Percentiles rank a stretch among this genome's conserved stretches.
Conservation (phyloP, 805 yeast genomes). For the Wickerhamomyces hampshirensis region DNA sequence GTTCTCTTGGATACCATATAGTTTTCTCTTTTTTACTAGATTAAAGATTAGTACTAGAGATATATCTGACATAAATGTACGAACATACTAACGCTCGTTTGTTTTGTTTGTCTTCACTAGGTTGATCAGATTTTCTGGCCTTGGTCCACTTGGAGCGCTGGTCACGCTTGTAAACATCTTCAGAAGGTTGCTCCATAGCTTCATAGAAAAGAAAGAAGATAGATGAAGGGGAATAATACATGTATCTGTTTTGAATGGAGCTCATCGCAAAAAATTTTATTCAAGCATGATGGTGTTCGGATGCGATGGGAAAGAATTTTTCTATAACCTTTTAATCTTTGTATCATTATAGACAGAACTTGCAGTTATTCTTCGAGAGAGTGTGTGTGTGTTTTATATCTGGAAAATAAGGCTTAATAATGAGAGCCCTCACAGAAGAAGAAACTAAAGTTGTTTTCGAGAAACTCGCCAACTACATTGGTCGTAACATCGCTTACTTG, state of each 20-base stretch:
- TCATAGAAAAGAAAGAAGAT: too few relatives aligned
- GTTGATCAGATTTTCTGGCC: slow-evolving; percentile 24
- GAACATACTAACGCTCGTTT: slow-evolving; percentile 27
- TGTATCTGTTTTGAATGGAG: too few relatives aligned
- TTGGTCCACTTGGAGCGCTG: slow-evolving; percentile 32
- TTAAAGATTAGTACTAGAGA: too few relatives aligned
- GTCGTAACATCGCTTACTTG: slow-evolving; percentile 86
- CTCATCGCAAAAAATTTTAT: not conserved
- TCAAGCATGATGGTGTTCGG: not conserved
- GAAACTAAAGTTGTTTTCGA: slow-evolving; percentile 96
- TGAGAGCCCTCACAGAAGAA: slow-evolving; percentile 96
- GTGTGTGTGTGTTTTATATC: too few relatives aligned
- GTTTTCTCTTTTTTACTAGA: not conserved
- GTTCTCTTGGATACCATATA: slow-evolving; percentile 6
- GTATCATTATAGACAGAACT: too few relatives aligned
- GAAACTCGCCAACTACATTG: slow-evolving; percentile 92
- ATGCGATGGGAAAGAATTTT: not conserved
- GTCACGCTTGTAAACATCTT: slow-evolving; percentile 36
- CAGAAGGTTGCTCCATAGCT: slow-evolving; percentile 31
- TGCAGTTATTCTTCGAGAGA: too few relatives aligned
- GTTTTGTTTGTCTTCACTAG: slow-evolving; percentile 14
- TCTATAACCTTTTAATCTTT: too few relatives aligned
- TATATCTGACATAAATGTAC: too few relatives aligned
- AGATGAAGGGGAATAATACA: too few relatives aligned
- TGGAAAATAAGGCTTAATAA: too few relatives aligned